These are phyloP conservation scores for Albifimbria verrucaria DNA, from an alignment of 2,329 filamentous ascomycete species.

Conservation along the genomic window DNA sequence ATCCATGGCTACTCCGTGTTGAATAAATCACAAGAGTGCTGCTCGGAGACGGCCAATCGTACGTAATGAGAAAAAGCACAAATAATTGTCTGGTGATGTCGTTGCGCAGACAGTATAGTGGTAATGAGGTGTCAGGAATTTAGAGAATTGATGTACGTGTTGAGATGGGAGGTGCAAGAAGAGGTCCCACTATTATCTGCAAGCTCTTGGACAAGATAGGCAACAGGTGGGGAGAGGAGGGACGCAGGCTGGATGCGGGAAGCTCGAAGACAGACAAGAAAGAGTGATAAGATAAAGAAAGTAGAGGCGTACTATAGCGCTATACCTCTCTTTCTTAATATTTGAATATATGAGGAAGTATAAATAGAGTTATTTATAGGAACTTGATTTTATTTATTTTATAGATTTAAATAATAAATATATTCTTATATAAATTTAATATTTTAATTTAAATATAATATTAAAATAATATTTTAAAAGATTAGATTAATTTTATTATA, in stretches of 20 bases:
- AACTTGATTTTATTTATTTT: background rate
- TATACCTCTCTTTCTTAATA: too few relatives aligned
- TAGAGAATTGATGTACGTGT: too few relatives aligned
- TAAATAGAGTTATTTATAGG: background rate
- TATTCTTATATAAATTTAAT: background rate
- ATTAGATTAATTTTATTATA: background rate
- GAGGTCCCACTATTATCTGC: too few relatives aligned
- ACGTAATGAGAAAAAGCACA: background rate
- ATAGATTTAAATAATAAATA: background rate
- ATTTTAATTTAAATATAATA: background rate
- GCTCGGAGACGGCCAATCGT: background rate
- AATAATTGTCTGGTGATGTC: background rate
- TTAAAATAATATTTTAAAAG: background rate
- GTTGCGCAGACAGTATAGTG: too few relatives aligned
- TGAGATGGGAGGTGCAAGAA: too few relatives aligned
- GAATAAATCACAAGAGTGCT: background rate
- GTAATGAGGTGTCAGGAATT: too few relatives aligned
- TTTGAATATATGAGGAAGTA: background rate
- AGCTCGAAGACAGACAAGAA: too few relatives aligned
- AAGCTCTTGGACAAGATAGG: too few relatives aligned
- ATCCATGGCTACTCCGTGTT: conserved; percentile 59
- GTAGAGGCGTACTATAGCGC: too few relatives aligned
- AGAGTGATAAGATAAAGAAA: too few relatives aligned
- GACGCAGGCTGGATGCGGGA: too few relatives aligned
- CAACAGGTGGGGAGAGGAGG: too few relatives aligned